Evolutionary conservation across 768 basidiomycete genomes (phyloP).

Genomic region (Suillus brevipes): DNA sequence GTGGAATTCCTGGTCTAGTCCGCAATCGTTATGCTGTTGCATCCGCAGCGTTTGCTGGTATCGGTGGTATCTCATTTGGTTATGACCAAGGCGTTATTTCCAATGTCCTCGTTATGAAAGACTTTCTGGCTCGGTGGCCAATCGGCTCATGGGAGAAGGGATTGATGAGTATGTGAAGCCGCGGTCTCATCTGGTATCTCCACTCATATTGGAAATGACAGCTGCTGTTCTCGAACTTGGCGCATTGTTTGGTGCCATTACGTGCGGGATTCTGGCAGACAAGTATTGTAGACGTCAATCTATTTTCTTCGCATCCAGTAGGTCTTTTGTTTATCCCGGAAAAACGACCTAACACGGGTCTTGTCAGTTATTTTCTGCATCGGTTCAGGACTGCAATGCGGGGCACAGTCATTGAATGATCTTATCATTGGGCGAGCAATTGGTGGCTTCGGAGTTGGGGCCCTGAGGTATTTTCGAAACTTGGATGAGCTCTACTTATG

Average conservation of each 20-base stretch:
- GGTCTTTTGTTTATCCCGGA: conserved; percentile 21
- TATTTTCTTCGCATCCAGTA: conserved; percentile 69
- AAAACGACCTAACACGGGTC: background rate
- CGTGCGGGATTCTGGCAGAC: conserved; percentile 69
- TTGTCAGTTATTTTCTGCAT: conserved; percentile 63
- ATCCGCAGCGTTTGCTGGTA: conserved; percentile 73
- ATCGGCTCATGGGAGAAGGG: conserved; percentile 74
- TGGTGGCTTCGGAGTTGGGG: conserved; percentile 81
- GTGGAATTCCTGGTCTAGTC: conserved; percentile 61
- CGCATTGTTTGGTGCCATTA: conserved; percentile 72
- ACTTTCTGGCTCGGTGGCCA: conserved; percentile 69
- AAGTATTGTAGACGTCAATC: conserved; percentile 63
- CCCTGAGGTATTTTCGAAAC: conserved; percentile 49
- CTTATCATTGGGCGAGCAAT: conserved; percentile 71
- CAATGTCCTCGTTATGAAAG: conserved; percentile 81
- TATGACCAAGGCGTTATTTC: conserved; percentile 88
- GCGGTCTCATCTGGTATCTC: background rate
- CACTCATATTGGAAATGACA: conserved; percentile 26
- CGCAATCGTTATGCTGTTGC: conserved; percentile 65
- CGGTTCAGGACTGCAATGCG: conserved; percentile 69
- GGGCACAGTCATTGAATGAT: conserved; percentile 54
- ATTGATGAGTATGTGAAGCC: conserved; percentile 60
- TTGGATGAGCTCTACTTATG: background rate
- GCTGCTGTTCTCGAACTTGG: conserved; percentile 80
- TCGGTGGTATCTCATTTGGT: conserved; percentile 78